phyloP scores from a whole-genome alignment of 495 filamentous ascomycete genomes.

The Cercophora sp. region DNA sequence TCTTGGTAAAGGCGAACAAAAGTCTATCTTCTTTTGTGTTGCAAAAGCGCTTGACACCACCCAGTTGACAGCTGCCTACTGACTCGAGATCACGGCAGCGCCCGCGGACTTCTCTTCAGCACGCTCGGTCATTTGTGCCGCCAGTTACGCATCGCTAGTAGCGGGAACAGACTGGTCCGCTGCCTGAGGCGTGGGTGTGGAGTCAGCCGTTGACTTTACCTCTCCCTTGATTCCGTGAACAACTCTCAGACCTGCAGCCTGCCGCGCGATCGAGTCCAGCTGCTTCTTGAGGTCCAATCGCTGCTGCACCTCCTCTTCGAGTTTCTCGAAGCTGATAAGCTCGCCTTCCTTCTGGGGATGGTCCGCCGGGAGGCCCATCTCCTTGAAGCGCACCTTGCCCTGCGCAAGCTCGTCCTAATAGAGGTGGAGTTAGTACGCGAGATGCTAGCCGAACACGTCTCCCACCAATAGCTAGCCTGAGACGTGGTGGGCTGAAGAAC shows the following conservation, averaged over 20 bases:
- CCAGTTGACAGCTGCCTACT: no score
- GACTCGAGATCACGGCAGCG: background rate
- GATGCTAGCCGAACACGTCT: background rate
- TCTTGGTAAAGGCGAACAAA: no score
- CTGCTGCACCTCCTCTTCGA: conserved; percentile 57
- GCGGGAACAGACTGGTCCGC: conserved; percentile 13
- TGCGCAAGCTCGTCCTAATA: conserved; percentile 63
- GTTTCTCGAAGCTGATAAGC: conserved; percentile 50
- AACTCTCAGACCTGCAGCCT: conserved; percentile 36
- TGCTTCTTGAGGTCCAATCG: conserved; percentile 36
- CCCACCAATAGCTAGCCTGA: background rate
- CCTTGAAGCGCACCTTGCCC: conserved; percentile 76
- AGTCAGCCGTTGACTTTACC: conserved; percentile 4
- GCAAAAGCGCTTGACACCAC: no score
- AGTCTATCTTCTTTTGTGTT: no score
- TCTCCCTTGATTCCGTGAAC: conserved; percentile 34
- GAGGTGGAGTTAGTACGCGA: background rate
- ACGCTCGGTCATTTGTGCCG: background rate
- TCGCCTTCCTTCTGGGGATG: conserved; percentile 54
- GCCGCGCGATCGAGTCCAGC: conserved; percentile 32
- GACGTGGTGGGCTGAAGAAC: background rate
- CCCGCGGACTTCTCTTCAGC: conserved; percentile 1
- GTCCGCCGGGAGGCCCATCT: conserved; percentile 12
- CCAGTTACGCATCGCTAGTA: conserved; percentile 2
- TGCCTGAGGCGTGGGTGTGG: conserved; percentile 10